Evolutionary conservation across 2,329 filamentous ascomycete genomes (phyloP), one percentile per base, ranked within the genome.

Genomic region (Zymoseptoria passerinii): DNA sequence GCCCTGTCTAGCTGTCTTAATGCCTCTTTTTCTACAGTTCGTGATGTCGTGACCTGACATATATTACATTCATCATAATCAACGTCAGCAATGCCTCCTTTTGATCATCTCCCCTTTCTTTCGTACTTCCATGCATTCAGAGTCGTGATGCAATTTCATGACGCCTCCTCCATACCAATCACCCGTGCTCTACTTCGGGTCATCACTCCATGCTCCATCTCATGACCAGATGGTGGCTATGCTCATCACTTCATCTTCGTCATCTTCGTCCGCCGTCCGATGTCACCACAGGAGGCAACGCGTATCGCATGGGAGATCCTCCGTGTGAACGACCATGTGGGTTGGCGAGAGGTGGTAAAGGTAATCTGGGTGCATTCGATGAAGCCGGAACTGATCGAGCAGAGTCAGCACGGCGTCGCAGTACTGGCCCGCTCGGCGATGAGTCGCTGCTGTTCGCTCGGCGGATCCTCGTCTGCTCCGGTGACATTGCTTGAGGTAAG

Each of bases 341-440:
- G 28, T 70, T 65, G 49, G 64, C 58, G 13, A 71, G 57, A 4
- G 69, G 66, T 16, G 69, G 69, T 16, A 70, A 60, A 18, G 66
- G 60, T 48, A 59, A 59, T 53, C 66, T 58, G 51, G 56, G 50
- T 51, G 65, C 40, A 10, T 57, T 40, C 16, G 60, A 55, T 28
- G 64, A 49, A 16, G 59, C 55, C 7, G 67, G 63, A 9, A 69
- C 63, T 5, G 66, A 67, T 19, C 69, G 64, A 18, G 68, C 70
- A 56, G 68, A 70, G 59, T 72, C 70, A 8, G 69, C 69, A 49
- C 70, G 57, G 18, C 62, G 66, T 54, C 70, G 60, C 28, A 66
- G 53, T n/a, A 63, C 53, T 7, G 61, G 51, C 16, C 56, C 54
- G 53, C 56, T 58, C 2, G 66, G 67, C 9, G 66, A 66, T 28